Base-by-base conservation (phyloP, 2,329 filamentous ascomycete genomes). In the Thelonectria blattea region DNA sequence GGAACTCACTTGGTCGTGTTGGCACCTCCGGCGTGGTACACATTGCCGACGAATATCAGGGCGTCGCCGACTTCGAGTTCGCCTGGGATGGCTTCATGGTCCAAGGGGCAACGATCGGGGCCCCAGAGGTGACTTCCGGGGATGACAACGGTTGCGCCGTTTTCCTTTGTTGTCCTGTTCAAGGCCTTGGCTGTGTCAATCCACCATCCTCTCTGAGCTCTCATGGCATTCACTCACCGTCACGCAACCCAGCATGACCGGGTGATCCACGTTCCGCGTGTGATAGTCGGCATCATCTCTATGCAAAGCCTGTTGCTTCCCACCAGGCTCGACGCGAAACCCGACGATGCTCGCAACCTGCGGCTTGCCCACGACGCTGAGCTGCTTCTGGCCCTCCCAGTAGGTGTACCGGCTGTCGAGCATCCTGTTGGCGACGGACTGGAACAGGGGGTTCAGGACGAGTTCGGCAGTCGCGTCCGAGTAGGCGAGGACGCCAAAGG, bases 41-140 rank as follows among this genome's bases (percentile, higher is more conserved):
- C 59, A 18, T 76, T 75, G 1, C 76, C 78, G 1, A 78, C 54
- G 41, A 80, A 77, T 22, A 79, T 73, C 32, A 75, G 68, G 5
- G 76, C 75, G 39, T 79, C 77, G 1, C 78, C 77, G 5, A 73
- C 63, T n/a, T 78, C 73, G 14, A 80, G 68, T 51, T 79, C 76
- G 1, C 75, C 77, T 0, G 75, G 72, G 2, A 77, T 66, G 1
- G 76, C 75, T 48, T 80, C 78, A 9, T 77, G 70, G 20, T 74
- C 70, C 10, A 72, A 60, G 1, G 78, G 78, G 5, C 66, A 68
- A 0, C 75, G 71, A 0, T 78, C 74, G 6, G 73, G 69, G 1
- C 72, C 75, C 78, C 78, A 80, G 4, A 77, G 67, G 60, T 80
- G 78, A 11, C 73, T 76, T 6, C 73, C 72, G 0, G 77, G 78